phyloP scores from a whole-genome alignment of 306 rosid genomes.

The Gastrolobium bilobum region DNA sequence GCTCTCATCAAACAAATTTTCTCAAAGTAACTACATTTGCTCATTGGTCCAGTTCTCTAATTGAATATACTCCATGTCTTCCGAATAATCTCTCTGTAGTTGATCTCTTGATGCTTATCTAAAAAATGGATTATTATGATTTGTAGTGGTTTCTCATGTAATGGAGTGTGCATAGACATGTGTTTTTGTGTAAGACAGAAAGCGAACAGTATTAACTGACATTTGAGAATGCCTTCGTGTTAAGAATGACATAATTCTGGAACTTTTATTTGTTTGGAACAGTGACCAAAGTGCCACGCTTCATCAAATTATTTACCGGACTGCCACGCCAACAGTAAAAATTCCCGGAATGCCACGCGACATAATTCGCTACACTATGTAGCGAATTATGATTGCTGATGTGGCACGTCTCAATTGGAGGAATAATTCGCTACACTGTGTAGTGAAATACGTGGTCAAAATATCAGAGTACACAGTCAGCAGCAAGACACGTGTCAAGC shows the following conservation, averaged over 20 bases:
- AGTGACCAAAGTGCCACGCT: too few species aligned
- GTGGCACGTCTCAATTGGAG: too few species aligned
- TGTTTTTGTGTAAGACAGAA: conserved; percentile 8
- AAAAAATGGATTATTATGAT: not conserved
- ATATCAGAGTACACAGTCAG: too few species aligned
- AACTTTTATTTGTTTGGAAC: not conserved
- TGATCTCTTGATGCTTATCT: not conserved
- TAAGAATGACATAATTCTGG: not conserved
- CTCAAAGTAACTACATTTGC: not conserved
- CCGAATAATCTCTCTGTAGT: not conserved
- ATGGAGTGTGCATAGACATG: not conserved
- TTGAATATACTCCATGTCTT: conserved; percentile 16
- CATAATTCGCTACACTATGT: too few species aligned
- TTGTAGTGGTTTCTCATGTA: not conserved
- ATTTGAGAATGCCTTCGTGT: conserved; percentile 2
- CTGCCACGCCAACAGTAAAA: too few species aligned
- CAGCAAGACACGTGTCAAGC: too few species aligned
- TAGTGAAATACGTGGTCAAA: too few species aligned
- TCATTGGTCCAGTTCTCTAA: not conserved
- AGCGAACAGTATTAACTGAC: not conserved
- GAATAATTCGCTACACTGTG: too few species aligned
- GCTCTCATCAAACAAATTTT: conserved; percentile 15
- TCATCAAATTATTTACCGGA: too few species aligned
- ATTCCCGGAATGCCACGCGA: too few species aligned
- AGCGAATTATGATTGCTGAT: too few species aligned